Evolutionary conservation across 2,329 filamentous ascomycete species (phyloP), one percentile per base, ranked within the genome.

Genomic region (Diaporthe vaccinii): DNA sequence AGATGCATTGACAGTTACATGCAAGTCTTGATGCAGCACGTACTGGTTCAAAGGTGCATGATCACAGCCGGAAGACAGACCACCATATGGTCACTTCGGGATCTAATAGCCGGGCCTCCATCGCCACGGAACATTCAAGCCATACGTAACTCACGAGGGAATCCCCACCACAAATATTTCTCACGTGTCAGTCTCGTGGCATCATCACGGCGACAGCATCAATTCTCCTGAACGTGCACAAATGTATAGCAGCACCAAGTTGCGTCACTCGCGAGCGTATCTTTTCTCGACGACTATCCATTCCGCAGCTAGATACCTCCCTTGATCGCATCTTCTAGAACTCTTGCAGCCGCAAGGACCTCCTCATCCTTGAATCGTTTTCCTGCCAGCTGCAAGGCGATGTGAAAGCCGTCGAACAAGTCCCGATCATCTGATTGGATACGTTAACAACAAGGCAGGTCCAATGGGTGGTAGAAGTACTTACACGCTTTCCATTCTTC

Each of bases 351-450:
- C 7, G 71, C 74, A 3, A 78, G 72, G 2, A 75, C 74, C 17
- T 75, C 74, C 57, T 77, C 76, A 22, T 78, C 77, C 31, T 72
- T 51, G 28, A 53, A 65, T 3, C 76, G 51, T 65, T 73, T 77
- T 8, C 77, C 77, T 31, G 72, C 74, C 2, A 78, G 28, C 61
- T 78, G 77, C 72, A 78, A 28, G 2, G 75, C 75, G 20, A 78
- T 72, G 49, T 71, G 77, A 28, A 75, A 71, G 2, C 76, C 76
- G 20, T 77, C 57, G 34, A 77, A 77, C 17, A 75, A 36, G 4
- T 76, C 74, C 0, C 76, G 68, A n/a, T 77, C 62, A 65, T 77
- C 75, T 76, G 25, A 1, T 3, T 61, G 1, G 25, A 7, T 9
- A 25, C 2, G 53, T 75, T 20, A 75, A 46, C 9, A 31, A 9